phyloP scores from a whole-genome alignment of 2,329 filamentous ascomycete species.

The Phialocephala sp. region DNA sequence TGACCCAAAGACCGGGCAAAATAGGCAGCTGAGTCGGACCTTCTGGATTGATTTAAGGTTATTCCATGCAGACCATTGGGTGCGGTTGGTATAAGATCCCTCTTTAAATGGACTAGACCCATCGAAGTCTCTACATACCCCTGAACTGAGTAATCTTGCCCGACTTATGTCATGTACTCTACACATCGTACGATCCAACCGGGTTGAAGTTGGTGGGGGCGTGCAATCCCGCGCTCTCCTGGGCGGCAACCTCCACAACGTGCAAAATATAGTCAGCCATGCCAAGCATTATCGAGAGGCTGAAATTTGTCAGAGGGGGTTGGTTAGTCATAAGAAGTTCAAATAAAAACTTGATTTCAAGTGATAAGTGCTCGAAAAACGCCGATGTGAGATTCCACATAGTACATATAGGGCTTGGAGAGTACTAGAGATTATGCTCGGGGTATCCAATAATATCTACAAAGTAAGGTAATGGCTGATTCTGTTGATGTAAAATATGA shows the following conservation, averaged over 20 bases:
- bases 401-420: too few species aligned
- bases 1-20: not conserved
- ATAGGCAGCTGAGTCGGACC: not conserved
- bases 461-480: too few species aligned
- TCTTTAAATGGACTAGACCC: not conserved
- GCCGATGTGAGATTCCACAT: too few species aligned
- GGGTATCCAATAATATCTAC: too few species aligned
- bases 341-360: not conserved
- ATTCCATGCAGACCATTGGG: not conserved
- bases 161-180: not conserved
- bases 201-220: not conserved
- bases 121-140: not conserved
- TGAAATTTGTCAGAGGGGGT: not conserved
- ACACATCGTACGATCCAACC: not conserved
- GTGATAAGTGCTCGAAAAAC: not conserved
- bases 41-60: not conserved
- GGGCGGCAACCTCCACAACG: not conserved
- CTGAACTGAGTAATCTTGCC: slow-evolving; percentile 3
- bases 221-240: not conserved
- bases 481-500: too few species aligned
- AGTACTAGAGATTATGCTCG: too few species aligned
- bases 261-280: not conserved
- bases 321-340: not conserved
- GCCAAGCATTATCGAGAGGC: not conserved
- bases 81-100: not conserved